Evolutionary conservation across 176 grass and related monocot genomes (phyloP).

Genomic region (Puccinellia tenuiflora): DNA sequence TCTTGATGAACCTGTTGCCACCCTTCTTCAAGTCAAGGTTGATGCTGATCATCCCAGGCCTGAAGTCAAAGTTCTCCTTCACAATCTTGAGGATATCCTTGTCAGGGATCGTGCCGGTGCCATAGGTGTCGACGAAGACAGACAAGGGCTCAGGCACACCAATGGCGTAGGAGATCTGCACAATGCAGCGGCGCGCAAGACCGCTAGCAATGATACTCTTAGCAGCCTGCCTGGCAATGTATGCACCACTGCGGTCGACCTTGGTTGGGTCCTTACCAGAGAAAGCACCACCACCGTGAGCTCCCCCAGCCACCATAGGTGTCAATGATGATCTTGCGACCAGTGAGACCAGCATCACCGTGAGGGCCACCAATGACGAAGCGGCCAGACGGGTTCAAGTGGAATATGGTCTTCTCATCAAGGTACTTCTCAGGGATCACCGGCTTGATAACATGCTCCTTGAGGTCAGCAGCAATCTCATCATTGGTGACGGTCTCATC

Average conservation of each 20-base stretch:
- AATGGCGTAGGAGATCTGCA: slow-evolving; percentile 66
- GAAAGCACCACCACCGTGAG: slow-evolving; percentile 58
- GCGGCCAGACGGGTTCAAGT: slow-evolving; percentile 55
- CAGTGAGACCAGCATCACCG: slow-evolving; percentile 50
- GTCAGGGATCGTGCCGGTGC: slow-evolving; percentile 52
- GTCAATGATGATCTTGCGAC: slow-evolving; percentile 75
- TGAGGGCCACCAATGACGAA: slow-evolving; percentile 63
- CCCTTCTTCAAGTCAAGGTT: slow-evolving; percentile 62
- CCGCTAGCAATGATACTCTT: slow-evolving; percentile 56
- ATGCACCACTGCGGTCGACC: slow-evolving; percentile 67
- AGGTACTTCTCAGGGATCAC: slow-evolving; percentile 63
- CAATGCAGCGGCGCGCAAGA: slow-evolving; percentile 45
- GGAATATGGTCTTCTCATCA: slow-evolving; percentile 69
- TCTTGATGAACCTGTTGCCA: slow-evolving; percentile 65
- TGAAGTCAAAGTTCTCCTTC: slow-evolving; percentile 68
- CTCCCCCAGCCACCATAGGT: slow-evolving; percentile 67
- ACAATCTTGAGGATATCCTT: slow-evolving; percentile 69
- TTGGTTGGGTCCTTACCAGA: slow-evolving; percentile 74
- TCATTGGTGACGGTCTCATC: slow-evolving; percentile 76
- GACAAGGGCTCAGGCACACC: slow-evolving; percentile 62
- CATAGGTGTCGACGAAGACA: slow-evolving; percentile 47
- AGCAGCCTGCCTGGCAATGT: slow-evolving; percentile 60
- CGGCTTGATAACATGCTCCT: slow-evolving; percentile 82
- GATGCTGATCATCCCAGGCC: slow-evolving; percentile 64
- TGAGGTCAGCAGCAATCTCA: slow-evolving; percentile 73